phyloP scores from a whole-genome alignment of 768 basidiomycete genomes.

The Dictyophora rubrovolvata region DNA sequence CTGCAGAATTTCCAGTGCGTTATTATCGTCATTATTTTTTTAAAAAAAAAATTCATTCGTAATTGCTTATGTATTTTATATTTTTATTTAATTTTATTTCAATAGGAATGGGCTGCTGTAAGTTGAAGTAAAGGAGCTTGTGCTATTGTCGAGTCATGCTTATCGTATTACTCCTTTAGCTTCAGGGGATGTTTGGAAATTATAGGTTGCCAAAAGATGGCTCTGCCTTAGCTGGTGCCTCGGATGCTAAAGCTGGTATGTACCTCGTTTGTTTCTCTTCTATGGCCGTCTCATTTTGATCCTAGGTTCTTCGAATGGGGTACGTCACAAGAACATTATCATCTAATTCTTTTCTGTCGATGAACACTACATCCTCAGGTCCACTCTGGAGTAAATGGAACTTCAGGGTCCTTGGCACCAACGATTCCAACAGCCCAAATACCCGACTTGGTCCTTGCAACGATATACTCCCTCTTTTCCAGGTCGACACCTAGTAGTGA shows the following conservation, averaged over 20 bases:
- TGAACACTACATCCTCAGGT: background rate
- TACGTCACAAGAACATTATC: background rate
- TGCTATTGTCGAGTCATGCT: background rate
- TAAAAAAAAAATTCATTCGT: background rate
- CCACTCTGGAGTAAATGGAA: background rate
- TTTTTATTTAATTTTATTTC: background rate
- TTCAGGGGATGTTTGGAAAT: slow-evolving; percentile 9
- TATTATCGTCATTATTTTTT: background rate
- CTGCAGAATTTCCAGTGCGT: slow-evolving; percentile 20
- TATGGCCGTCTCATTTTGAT: too few relatives aligned
- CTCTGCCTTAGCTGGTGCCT: background rate
- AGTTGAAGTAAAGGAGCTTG: background rate
- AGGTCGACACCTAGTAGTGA: background rate
- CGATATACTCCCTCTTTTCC: slow-evolving; percentile 4
- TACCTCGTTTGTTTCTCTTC: background rate
- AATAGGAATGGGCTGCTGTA: slow-evolving; percentile 2
- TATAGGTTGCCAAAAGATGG: slow-evolving; percentile 4
- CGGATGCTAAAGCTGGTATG: background rate
- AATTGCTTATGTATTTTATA: background rate
- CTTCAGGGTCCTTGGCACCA: background rate
- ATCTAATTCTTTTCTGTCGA: background rate
- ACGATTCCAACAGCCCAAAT: background rate
- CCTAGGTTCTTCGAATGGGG: background rate
- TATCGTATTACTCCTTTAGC: background rate
- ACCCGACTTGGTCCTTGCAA: slow-evolving; percentile 1